phyloP scores from a whole-genome alignment of 306 rosid species.

The Cucurbita moschata region DNA sequence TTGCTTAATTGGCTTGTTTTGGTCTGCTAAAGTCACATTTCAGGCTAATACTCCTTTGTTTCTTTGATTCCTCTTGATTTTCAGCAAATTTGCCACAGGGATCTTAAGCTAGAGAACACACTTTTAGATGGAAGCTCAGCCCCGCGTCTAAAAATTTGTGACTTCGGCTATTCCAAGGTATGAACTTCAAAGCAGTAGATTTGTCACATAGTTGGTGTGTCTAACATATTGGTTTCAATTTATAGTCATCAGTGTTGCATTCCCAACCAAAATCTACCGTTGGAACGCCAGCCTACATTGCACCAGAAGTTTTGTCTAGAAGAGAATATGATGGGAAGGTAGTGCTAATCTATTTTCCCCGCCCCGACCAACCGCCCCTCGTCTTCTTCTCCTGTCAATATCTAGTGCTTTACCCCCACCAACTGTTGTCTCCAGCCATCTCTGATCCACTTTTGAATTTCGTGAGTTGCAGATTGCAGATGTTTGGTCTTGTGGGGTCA shows the following conservation, averaged over 20 bases:
- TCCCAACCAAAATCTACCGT: constrained; percentile 98
- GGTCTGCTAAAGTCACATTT: neutral
- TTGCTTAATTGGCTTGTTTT: neutral
- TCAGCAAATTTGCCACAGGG: constrained; percentile 97
- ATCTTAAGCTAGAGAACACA: constrained; percentile 95
- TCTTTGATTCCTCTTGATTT: neutral
- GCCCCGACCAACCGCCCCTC: neutral
- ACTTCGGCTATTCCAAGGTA: constrained; percentile 95
- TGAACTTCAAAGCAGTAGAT: neutral
- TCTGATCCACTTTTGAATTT: neutral
- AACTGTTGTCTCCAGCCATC: constrained; percentile 6
- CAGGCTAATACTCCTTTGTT: neutral
- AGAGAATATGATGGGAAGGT: constrained; percentile 93
- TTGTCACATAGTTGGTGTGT: neutral
- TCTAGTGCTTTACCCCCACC: neutral
- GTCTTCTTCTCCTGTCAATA: neutral
- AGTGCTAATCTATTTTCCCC: neutral
- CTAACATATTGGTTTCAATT: constrained; percentile 4
- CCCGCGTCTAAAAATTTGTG: constrained; percentile 85
- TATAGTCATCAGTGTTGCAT: constrained; percentile 86
- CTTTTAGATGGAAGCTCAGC: constrained; percentile 92
- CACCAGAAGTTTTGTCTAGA: constrained; percentile 83
- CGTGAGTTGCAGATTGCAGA: constrained; percentile 53
- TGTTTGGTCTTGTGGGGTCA: constrained; percentile 99
- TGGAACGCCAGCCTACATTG: constrained; percentile 98